phyloP scores from a whole-genome alignment of 1,139 yeast genomes.

The Meyerozyma elateridarum region DNA sequence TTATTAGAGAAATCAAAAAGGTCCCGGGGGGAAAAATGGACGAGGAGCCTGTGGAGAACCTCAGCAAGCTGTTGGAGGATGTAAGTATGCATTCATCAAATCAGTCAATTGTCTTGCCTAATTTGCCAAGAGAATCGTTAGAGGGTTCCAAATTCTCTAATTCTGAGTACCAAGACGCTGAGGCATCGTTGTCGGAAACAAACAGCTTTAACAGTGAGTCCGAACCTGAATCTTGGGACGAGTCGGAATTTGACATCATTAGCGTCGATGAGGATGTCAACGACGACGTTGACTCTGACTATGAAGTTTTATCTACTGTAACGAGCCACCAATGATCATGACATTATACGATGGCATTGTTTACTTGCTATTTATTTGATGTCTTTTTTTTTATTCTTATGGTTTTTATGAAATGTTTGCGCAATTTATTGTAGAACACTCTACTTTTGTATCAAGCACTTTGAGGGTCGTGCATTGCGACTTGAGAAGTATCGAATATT shows the following conservation, averaged over 20 bases:
- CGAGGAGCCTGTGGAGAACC: too few species aligned
- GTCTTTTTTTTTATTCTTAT: constrained; percentile 1
- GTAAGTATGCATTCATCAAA: constrained; percentile 16
- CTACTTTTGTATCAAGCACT: too few species aligned
- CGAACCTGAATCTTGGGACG: constrained; percentile 11
- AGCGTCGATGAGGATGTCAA: constrained; percentile 28
- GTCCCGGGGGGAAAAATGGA: too few species aligned
- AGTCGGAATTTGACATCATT: constrained; percentile 32
- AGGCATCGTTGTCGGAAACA: constrained; percentile 5
- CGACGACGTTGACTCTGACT: constrained; percentile 26
- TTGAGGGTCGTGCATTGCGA: too few species aligned
- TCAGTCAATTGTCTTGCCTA: constrained; percentile 33
- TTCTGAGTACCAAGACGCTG: constrained; percentile 25
- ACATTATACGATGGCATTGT: constrained; percentile 9
- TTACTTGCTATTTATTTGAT: constrained; percentile 3
- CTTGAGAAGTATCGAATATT: too few species aligned
- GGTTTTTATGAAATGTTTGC: too few species aligned
- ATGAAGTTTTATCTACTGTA: constrained; percentile 34
- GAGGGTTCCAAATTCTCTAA: constrained; percentile 9
- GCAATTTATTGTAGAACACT: too few species aligned
- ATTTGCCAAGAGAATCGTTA: constrained; percentile 28
- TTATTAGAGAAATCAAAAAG: too few species aligned
- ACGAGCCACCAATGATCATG: constrained; percentile 7
- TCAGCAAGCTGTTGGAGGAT: too few species aligned
- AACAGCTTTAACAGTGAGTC: not conserved